phyloP scores from a whole-genome alignment of 345 rosid genomes.

The Heritiera littoralis region DNA sequence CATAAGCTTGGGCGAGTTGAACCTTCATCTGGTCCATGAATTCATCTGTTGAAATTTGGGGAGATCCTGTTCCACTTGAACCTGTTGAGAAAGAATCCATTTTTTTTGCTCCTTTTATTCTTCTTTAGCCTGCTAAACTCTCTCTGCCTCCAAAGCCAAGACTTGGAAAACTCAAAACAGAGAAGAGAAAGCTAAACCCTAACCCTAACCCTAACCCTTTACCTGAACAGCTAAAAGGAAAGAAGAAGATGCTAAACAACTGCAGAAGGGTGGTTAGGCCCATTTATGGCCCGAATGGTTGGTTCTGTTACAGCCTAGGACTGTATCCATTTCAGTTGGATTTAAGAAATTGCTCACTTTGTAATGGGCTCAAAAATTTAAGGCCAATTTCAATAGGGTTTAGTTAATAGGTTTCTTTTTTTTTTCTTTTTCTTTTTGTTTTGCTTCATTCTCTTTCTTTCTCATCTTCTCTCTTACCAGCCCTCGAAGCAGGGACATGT shows the following conservation, averaged over 20 bases:
- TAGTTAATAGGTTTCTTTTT: no score
- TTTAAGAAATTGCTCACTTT: background rate
- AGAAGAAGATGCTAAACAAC: background rate
- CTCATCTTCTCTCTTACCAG: no score
- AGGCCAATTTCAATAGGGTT: background rate
- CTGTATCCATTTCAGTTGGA: background rate
- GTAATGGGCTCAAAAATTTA: background rate
- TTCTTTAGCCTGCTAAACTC: background rate
- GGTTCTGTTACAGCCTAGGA: background rate
- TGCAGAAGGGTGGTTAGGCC: background rate
- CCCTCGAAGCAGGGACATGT: no score
- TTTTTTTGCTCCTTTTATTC: background rate
- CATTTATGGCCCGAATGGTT: background rate
- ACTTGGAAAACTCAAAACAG: background rate
- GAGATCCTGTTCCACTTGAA: slow-evolving; percentile 44
- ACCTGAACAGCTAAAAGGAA: background rate
- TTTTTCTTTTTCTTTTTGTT: no score
- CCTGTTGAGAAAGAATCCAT: slow-evolving; percentile 71
- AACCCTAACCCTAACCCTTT: no score
- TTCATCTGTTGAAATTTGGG: slow-evolving; percentile 50
- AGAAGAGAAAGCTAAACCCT: background rate
- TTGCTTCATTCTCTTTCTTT: no score
- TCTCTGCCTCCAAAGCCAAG: background rate
- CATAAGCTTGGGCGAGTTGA: slow-evolving; percentile 80
- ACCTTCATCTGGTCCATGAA: slow-evolving; percentile 67